Evolutionary conservation across 441 rosid genomes (phyloP).

Genomic region (Eruca vesicaria): DNA sequence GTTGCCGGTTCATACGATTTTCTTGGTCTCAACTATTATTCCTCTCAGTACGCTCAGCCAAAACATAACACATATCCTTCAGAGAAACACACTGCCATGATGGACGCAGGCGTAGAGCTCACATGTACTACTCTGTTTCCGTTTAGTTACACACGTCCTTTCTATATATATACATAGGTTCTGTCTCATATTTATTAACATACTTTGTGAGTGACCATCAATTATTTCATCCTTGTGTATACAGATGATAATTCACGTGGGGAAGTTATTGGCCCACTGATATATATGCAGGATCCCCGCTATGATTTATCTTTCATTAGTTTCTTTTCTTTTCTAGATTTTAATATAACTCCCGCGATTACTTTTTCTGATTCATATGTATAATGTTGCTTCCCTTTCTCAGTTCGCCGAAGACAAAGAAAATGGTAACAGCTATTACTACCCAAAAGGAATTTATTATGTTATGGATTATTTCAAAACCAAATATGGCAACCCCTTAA

Average conservation of each 20-base stretch:
- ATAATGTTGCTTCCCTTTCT: too few species aligned
- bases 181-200: too few species aligned
- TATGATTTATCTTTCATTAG: too few species aligned
- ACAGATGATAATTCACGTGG: neutral
- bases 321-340: too few species aligned
- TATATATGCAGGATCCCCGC: neutral
- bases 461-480: constrained; percentile 2
- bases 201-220: neutral
- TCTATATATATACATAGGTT: too few species aligned
- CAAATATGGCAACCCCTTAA: neutral
- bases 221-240: neutral
- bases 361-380: neutral
- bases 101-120: neutral
- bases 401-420: neutral
- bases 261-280: neutral
- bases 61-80: neutral
- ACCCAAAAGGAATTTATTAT: constrained; percentile 13
- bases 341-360: too few species aligned
- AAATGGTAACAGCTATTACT: neutral
- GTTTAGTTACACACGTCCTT: too few species aligned
- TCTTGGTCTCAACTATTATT: neutral
- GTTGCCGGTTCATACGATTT: neutral
- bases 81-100: neutral
- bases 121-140: constrained; percentile 30
- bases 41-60: too few species aligned